Evolutionary conservation across 2,329 filamentous ascomycete species (phyloP).

Genomic region (Neofusicoccum umdonicola): DNA sequence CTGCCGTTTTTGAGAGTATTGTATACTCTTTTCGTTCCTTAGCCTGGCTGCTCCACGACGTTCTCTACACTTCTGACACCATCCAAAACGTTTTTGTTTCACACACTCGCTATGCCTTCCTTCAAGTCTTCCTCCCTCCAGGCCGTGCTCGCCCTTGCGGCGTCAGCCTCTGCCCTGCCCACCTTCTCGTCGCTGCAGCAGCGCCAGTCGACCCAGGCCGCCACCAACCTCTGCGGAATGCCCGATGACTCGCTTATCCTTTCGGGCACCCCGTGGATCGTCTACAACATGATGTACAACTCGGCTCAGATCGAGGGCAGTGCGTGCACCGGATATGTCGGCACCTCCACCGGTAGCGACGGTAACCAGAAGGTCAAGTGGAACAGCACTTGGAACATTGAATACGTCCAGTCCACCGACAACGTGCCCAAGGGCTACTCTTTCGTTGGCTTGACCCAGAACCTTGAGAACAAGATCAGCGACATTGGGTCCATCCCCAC

Average conservation of each 20-base stretch:
- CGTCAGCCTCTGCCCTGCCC: conserved; percentile 12
- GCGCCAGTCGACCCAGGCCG: conserved; percentile 17
- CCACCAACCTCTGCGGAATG: conserved; percentile 19
- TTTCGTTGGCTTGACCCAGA: conserved; percentile 45
- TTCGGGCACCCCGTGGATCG: conserved; percentile 43
- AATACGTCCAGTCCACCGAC: conserved; percentile 30
- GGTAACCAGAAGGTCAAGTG: conserved; percentile 39
- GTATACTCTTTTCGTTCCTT: conserved; percentile 12
- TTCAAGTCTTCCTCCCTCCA: conserved; percentile 8
- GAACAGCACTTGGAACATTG: conserved; percentile 41
- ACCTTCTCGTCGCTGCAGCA: conserved; percentile 16
- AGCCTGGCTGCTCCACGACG: not conserved
- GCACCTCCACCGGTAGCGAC: conserved; percentile 27
- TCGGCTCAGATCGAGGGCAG: conserved; percentile 39
- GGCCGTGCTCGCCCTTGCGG: conserved; percentile 19
- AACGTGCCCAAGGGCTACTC: conserved; percentile 46
- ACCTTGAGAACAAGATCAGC: conserved; percentile 40
- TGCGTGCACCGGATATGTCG: conserved; percentile 41
- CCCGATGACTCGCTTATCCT: conserved; percentile 27
- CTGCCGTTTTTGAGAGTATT: not conserved
- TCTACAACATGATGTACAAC: conserved; percentile 49
- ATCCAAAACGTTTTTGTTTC: not conserved
- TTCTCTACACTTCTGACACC: not conserved
- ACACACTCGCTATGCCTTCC: conserved; percentile 8
- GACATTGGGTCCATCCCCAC: conserved; percentile 41